Evolutionary conservation across 2,329 filamentous ascomycete genomes (phyloP).

Genomic region (Alternaria incomplexa): DNA sequence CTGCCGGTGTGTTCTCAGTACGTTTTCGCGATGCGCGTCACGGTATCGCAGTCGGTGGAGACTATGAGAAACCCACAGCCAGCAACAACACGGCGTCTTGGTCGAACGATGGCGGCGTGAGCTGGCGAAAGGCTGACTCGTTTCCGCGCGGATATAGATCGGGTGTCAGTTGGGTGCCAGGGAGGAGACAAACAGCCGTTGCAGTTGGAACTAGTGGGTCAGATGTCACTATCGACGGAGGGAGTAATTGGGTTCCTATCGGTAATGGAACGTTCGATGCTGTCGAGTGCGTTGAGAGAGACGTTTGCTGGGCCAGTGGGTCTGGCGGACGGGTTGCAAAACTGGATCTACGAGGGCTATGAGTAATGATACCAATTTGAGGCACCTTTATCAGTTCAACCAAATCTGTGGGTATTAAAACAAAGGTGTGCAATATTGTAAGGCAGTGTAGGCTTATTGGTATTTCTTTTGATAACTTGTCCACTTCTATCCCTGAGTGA

Average conservation of each 20-base stretch:
- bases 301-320: constrained; percentile 36
- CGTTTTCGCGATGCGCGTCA: constrained; percentile 30
- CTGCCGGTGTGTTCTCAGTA: constrained; percentile 39
- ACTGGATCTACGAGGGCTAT: constrained; percentile 3
- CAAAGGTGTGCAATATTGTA: neutral
- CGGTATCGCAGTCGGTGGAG: constrained; percentile 37
- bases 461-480: neutral
- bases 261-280: constrained; percentile 38
- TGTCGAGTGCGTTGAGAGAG: constrained; percentile 27
- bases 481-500: neutral
- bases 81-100: constrained; percentile 30
- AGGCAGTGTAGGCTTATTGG: neutral
- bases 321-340: constrained; percentile 28
- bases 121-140: constrained; percentile 26
- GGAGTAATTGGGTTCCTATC: constrained; percentile 29
- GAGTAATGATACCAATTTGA: neutral
- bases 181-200: constrained; percentile 18
- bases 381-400: neutral
- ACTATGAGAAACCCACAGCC: constrained; percentile 29
- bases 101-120: constrained; percentile 31
- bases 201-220: constrained; percentile 38
- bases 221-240: constrained; percentile 36
- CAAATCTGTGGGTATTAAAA: neutral
- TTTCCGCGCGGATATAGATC: constrained; percentile 38
- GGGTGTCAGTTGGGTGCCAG: constrained; percentile 32